Evolutionary conservation across 768 basidiomycete genomes (phyloP).

Genomic region (Gelatoporia subvermispora): DNA sequence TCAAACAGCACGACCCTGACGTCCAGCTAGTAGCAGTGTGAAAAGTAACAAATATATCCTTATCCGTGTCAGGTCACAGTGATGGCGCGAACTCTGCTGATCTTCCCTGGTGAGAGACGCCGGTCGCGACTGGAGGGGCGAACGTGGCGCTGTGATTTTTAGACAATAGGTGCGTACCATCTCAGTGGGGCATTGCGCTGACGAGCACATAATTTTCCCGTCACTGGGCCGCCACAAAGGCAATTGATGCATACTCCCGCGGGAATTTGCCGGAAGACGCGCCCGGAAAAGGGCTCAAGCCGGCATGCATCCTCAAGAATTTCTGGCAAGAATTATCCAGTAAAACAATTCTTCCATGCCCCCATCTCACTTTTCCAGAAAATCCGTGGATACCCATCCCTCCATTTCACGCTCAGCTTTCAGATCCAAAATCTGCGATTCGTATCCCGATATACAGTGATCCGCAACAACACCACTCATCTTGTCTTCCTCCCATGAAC

Average conservation of each 20-base stretch:
- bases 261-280: too few species aligned
- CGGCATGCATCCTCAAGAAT: neutral
- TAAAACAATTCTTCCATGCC: slow-evolving; percentile 1
- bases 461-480: slow-evolving; percentile 28
- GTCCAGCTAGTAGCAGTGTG: slow-evolving; percentile 1
- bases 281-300: too few species aligned
- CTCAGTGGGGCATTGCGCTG: too few species aligned
- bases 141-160: too few species aligned
- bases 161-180: too few species aligned
- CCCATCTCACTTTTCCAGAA: slow-evolving; percentile 9
- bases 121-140: neutral
- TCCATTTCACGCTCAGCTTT: slow-evolving; percentile 8
- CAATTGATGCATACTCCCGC: too few species aligned
- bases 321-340: neutral
- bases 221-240: too few species aligned
- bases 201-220: too few species aligned
- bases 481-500: slow-evolving; percentile 17
- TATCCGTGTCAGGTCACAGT: neutral
- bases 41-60: slow-evolving; percentile 1
- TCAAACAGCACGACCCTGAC: slow-evolving; percentile 7
- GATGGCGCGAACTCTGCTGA: neutral
- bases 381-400: slow-evolving; percentile 8
- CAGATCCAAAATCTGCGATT: slow-evolving; percentile 24
- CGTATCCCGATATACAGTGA: slow-evolving; percentile 30
- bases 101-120: neutral